Percentiles rank a stretch among this genome's conserved stretches.
Evolutionary conservation across 106 monocot genomes (phyloP).

Genomic region (Agapanthus africanus): DNA sequence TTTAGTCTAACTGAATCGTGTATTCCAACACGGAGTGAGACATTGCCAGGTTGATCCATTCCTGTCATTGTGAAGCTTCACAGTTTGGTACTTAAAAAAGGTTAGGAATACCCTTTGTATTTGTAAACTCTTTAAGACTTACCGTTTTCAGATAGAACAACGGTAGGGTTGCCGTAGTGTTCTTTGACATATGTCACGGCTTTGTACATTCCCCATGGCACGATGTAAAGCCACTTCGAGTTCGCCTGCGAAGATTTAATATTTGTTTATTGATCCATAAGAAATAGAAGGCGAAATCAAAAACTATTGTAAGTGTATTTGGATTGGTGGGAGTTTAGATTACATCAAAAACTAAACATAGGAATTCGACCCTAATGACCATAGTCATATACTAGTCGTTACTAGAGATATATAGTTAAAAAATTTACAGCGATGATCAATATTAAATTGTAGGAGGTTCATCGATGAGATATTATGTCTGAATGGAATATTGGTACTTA

Average conservation of each 20-base stretch:
- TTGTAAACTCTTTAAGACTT: slow-evolving; percentile 1
- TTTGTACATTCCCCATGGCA: slow-evolving; percentile 97
- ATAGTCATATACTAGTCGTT: too few species aligned
- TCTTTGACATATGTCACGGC: slow-evolving; percentile 78
- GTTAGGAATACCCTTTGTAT: not conserved
- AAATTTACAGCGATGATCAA: too few species aligned
- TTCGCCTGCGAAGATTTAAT: slow-evolving; percentile 46
- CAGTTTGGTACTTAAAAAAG: not conserved
- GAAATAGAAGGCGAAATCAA: not conserved
- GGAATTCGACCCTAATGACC: too few species aligned
- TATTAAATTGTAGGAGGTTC: too few species aligned
- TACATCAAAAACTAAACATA: too few species aligned
- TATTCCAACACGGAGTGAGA: slow-evolving; percentile 35
- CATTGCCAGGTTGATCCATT: slow-evolving; percentile 79
- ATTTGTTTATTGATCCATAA: not conserved
- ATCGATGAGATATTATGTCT: not conserved
- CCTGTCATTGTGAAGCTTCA: slow-evolving; percentile 21
- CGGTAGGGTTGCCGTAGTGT: slow-evolving; percentile 61
- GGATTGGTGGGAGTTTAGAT: too few species aligned
- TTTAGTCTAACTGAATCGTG: slow-evolving; percentile 49
- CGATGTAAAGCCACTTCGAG: slow-evolving; percentile 90
- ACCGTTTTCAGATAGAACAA: slow-evolving; percentile 93
- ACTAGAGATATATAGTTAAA: too few species aligned
- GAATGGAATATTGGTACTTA: slow-evolving; percentile 17
- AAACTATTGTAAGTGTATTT: not conserved